These are phyloP conservation scores for Phyllachora maydis DNA, from an alignment of 2,329 filamentous ascomycete genomes.

Conservation along the genomic window DNA sequence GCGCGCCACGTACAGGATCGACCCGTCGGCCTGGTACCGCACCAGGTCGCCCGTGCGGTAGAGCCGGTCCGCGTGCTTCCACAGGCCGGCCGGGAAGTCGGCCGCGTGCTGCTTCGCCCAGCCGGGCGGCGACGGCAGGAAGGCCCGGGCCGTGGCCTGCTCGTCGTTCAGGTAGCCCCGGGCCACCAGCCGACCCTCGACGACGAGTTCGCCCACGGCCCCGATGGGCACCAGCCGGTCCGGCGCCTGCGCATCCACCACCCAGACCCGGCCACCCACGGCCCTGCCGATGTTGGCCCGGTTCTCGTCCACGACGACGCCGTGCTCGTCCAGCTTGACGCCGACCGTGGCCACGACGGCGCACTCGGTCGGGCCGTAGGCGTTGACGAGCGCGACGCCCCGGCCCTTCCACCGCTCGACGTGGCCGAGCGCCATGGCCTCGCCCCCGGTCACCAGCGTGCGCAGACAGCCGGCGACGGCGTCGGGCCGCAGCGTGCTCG, in stretches of 20 bases:
- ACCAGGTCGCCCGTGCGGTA: conserved; percentile 42
- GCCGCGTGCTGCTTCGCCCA: conserved; percentile 19
- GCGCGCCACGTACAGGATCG: conserved; percentile 35
- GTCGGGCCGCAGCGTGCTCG: conserved; percentile 9
- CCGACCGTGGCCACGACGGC: conserved; percentile 6
- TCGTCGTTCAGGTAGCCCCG: conserved; percentile 38
- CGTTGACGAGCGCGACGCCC: conserved; percentile 8
- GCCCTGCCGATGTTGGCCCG: conserved; percentile 8
- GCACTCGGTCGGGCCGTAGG: conserved; percentile 9
- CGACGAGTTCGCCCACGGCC: conserved; percentile 27
- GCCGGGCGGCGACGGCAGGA: conserved; percentile 32
- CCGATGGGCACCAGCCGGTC: conserved; percentile 24
- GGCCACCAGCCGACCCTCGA: conserved; percentile 39
- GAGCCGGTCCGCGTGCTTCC: conserved; percentile 16
- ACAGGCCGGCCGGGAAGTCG: conserved; percentile 4
- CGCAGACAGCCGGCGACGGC: conserved; percentile 8
- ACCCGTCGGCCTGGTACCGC: conserved; percentile 27
- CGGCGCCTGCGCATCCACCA: conserved; percentile 25
- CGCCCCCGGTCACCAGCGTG: conserved; percentile 9
- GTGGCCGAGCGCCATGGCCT: conserved; percentile 7
- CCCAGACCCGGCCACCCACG: conserved; percentile 15
- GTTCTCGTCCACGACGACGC: conserved; percentile 4
- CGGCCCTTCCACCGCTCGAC: conserved; percentile 5
- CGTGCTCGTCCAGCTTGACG: conserved; percentile 6
- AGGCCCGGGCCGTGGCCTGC: conserved; percentile 33